Conservation (phyloP, 805 yeast genomes). For the Starmerella sp. region DNA sequence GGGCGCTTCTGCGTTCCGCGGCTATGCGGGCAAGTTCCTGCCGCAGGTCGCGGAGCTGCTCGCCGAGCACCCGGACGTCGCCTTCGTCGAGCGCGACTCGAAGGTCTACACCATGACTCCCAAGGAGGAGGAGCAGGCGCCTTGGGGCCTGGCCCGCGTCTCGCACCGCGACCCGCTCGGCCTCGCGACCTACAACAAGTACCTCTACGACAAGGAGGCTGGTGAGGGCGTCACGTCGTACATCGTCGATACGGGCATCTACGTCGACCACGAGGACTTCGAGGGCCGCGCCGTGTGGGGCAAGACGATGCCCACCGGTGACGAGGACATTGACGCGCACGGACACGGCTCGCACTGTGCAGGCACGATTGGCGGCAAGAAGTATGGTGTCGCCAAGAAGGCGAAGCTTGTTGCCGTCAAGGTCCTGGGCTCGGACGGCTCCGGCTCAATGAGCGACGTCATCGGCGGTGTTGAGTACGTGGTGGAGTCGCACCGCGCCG, state of each 20-base stretch:
- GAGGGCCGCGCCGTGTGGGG: constrained; percentile 49
- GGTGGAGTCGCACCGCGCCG: constrained; percentile 50
- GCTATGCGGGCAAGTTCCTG: constrained; percentile 80
- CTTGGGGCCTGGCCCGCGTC: constrained; percentile 66
- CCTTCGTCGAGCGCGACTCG: constrained; percentile 53
- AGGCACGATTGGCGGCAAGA: constrained; percentile 43
- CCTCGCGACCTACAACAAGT: constrained; percentile 47
- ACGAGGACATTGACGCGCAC: constrained; percentile 39
- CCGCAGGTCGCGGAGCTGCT: constrained; percentile 63
- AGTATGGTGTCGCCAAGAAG: constrained; percentile 48
- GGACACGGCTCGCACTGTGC: constrained; percentile 57
- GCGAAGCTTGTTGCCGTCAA: constrained; percentile 49
- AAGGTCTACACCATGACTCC: constrained; percentile 39
- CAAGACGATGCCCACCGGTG: constrained; percentile 37
- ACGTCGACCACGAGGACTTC: constrained; percentile 39
- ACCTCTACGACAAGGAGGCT: constrained; percentile 48
- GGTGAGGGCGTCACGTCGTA: constrained; percentile 34
- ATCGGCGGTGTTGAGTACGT: constrained; percentile 51
- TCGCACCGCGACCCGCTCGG: constrained; percentile 55
- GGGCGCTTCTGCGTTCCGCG: constrained; percentile 36
- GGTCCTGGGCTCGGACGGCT: constrained; percentile 46
- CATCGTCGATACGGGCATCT: constrained; percentile 51
- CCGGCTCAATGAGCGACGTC: constrained; percentile 48
- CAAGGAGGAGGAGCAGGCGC: constrained; percentile 50
- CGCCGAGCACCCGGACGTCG: constrained; percentile 44